Percentiles rank a stretch among this genome's conserved stretches.
Evolutionary conservation across 345 rosid species (phyloP).

Genomic region (Ailanthus altissimus): DNA sequence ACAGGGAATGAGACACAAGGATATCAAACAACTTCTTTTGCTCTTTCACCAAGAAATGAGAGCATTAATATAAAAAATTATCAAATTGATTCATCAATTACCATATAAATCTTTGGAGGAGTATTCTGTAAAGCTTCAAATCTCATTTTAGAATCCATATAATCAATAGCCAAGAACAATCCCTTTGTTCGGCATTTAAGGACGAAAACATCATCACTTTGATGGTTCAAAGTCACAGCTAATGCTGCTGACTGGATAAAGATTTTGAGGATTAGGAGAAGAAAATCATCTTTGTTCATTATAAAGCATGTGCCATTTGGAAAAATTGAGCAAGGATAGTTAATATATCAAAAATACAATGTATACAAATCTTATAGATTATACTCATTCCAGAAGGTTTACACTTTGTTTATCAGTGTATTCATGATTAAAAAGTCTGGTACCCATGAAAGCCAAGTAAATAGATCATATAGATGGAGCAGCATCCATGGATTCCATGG

Average conservation of each 20-base stretch:
- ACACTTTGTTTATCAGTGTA: not conserved
- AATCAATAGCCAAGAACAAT: conserved; percentile 8
- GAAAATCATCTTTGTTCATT: not conserved
- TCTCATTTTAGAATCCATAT: not conserved
- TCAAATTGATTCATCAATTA: conserved; percentile 22
- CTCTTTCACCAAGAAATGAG: conserved; percentile 5
- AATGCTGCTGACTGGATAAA: not conserved
- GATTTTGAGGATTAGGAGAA: not conserved
- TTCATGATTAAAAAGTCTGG: not conserved
- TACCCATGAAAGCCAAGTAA: not conserved
- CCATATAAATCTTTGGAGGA: not conserved
- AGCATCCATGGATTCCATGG: not conserved
- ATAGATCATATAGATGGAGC: not conserved
- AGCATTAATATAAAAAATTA: not conserved
- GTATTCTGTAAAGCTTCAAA: not conserved
- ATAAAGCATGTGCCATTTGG: not conserved
- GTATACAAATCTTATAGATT: not conserved
- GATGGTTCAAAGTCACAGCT: not conserved
- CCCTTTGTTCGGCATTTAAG: not conserved
- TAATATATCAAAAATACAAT: not conserved
- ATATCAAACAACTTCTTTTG: not conserved
- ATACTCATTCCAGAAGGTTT: conserved; percentile 3
- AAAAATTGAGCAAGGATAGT: not conserved
- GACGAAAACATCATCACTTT: not conserved
- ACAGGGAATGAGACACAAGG: conserved; percentile 17